Conservation (phyloP, 306 rosid genomes). For the Inga leiocalycina region DNA sequence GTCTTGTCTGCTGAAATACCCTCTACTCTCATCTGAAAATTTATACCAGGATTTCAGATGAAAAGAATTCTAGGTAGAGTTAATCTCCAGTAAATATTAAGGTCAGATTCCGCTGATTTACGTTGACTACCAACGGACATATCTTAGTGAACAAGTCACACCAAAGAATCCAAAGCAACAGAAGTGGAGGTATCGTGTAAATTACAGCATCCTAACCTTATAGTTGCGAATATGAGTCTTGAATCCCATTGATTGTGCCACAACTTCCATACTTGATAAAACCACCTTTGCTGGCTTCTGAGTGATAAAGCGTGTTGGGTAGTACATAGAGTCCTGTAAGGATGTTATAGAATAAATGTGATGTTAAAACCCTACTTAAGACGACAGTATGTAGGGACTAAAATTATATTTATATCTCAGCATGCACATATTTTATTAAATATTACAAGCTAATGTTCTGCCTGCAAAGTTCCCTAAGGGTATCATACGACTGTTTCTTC, state of each 20-base stretch:
- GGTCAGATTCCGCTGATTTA: not conserved
- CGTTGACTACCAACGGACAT: not conserved
- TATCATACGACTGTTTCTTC: conserved; percentile 16
- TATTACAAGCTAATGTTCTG: conserved; percentile 17
- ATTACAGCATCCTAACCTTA: conserved; percentile 52
- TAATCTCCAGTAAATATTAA: not conserved
- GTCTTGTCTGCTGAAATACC: conserved; percentile 65
- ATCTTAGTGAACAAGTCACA: not conserved
- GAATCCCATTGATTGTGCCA: conserved; percentile 90
- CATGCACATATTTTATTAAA: not conserved
- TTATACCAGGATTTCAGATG: conserved; percentile 24
- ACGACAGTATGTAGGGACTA: conserved; percentile 9
- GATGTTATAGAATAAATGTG: conserved; percentile 10
- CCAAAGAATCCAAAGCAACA: conserved; percentile 16
- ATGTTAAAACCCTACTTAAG: conserved; percentile 2
- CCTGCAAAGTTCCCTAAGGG: conserved; percentile 10
- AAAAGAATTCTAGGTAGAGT: conserved; percentile 3
- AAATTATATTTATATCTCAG: not conserved
- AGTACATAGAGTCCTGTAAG: conserved; percentile 61
- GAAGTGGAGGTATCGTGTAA: conserved; percentile 5
- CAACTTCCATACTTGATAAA: conserved; percentile 90
- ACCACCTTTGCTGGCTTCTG: conserved; percentile 91
- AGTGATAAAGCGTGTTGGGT: conserved; percentile 83
- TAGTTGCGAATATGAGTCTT: conserved; percentile 90
- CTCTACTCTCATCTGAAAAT: conserved; percentile 91